phyloP scores from a whole-genome alignment of 2,329 filamentous ascomycete species.

The Pestalotiopsis sp. region DNA sequence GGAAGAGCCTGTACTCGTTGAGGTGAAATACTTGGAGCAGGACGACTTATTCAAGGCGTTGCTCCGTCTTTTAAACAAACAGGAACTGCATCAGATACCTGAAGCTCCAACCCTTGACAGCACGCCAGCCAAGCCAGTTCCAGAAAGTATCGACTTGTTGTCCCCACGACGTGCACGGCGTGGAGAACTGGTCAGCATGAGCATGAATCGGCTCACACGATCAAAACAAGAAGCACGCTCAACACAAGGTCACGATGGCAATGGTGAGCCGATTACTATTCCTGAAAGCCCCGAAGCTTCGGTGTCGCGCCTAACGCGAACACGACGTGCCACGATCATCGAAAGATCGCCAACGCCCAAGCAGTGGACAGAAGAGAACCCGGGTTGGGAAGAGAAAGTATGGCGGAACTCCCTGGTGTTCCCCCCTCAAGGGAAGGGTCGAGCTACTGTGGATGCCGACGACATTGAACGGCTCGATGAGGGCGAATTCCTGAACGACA shows the following conservation, averaged over 20 bases:
- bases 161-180: slow-evolving; percentile 20
- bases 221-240: not conserved
- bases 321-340: not conserved
- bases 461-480: slow-evolving; percentile 81
- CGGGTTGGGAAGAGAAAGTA: slow-evolving; percentile 47
- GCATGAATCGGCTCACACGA: not conserved
- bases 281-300: not conserved
- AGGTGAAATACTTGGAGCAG: not conserved
- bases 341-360: slow-evolving; percentile 16
- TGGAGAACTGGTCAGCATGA: not conserved
- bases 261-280: not conserved
- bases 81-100: not conserved
- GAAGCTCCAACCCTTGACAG: not conserved
- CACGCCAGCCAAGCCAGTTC: not conserved
- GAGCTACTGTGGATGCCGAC: slow-evolving; percentile 68
- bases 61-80: not conserved
- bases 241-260: not conserved
- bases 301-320: not conserved
- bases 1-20: not conserved
- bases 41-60: slow-evolving; percentile 1
- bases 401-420: slow-evolving; percentile 66
- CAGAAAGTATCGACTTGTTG: slow-evolving; percentile 27
- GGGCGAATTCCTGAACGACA: slow-evolving; percentile 89
- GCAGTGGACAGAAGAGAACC: slow-evolving; percentile 54
- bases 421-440: slow-evolving; percentile 58